Conservation (phyloP, 257 asterid genomes). For the Rauvolfia tetraphylla region DNA sequence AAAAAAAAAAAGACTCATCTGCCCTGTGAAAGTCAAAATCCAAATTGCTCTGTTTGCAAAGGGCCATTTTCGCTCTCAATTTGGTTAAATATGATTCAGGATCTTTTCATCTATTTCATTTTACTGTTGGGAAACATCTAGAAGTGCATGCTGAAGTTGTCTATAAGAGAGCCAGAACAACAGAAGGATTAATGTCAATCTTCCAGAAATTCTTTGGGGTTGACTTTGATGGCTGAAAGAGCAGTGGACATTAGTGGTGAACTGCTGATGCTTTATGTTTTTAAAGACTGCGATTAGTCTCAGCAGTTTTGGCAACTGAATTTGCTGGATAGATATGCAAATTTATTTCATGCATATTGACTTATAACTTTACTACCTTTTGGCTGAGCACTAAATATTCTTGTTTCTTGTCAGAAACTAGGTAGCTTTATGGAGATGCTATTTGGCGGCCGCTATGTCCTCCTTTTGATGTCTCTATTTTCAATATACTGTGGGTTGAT, state of each 20-base stretch:
- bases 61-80: background rate
- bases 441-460: slow-evolving; percentile 91
- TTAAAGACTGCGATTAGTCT: background rate
- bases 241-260: background rate
- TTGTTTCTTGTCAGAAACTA: slow-evolving; percentile 67
- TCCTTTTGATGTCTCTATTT: slow-evolving; percentile 89
- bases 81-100: background rate
- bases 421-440: slow-evolving; percentile 99
- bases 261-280: background rate
- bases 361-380: background rate
- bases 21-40: background rate
- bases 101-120: background rate
- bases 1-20: no score
- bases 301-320: background rate
- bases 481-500: slow-evolving; percentile 95
- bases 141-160: background rate
- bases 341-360: background rate
- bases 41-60: background rate
- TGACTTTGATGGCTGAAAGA: background rate
- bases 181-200: background rate
- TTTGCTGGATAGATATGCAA: background rate
- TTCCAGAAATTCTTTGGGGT: background rate
- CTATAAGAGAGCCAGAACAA: background rate
- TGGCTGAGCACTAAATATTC: slow-evolving; percentile 12
- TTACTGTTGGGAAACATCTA: background rate